Evolutionary conservation across 192 early-diverging fungal genomes (phyloP).

Genomic region (Phlyctochytrium bullatum): DNA sequence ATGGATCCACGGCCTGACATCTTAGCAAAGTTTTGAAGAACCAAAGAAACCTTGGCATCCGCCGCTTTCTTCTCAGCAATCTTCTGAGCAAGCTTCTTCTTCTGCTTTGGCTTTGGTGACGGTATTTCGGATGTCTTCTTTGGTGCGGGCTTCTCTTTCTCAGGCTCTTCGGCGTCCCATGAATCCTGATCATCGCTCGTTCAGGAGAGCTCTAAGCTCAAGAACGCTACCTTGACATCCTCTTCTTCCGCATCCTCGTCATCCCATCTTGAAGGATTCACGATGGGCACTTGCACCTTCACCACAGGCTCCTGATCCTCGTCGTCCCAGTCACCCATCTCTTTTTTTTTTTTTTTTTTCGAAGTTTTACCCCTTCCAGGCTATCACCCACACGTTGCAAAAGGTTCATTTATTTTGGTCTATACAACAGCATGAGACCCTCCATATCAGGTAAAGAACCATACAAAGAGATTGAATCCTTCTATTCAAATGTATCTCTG

Average conservation of each 20-base stretch:
- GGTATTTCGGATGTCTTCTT: neutral
- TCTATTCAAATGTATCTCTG: no score
- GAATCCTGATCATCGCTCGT: neutral
- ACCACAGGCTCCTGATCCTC: neutral
- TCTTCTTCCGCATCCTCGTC: neutral
- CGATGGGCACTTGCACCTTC: conserved; percentile 1
- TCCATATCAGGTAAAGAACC: no score
- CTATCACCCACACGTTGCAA: no score
- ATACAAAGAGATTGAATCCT: no score
- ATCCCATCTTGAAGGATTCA: neutral
- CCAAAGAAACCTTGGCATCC: neutral
- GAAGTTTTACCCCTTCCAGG: no score
- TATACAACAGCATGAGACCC: no score
- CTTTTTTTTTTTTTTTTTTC: neutral
- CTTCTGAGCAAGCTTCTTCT: neutral
- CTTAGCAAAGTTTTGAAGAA: conserved; percentile 11
- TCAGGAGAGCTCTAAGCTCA: no score
- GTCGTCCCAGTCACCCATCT: neutral
- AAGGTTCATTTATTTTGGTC: no score
- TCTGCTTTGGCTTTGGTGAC: neutral
- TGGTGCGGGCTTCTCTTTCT: neutral
- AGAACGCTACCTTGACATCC: neutral
- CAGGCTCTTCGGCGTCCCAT: neutral
- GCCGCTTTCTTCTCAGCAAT: neutral
- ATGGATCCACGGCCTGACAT: conserved; percentile 21